Conservation (phyloP, 2,329 filamentous ascomycete species). For the Curvularia hawaiiensis region DNA sequence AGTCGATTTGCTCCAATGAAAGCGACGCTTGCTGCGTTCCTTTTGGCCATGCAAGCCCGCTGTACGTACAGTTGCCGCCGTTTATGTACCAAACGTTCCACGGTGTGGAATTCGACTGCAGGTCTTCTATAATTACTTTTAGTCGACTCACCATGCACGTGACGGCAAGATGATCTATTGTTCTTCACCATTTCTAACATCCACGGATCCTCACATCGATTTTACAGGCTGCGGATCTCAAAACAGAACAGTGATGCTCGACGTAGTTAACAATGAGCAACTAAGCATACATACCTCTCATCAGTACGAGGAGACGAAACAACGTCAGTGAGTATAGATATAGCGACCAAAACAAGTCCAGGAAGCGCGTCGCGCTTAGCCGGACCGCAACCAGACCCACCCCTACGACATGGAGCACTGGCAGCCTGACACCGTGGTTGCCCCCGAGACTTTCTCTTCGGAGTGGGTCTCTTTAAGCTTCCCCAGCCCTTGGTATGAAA, state of each 20-base stretch:
- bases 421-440: not conserved
- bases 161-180: not conserved
- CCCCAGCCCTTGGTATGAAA: not conserved
- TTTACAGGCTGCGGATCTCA: too few species aligned
- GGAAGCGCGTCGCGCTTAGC: not conserved
- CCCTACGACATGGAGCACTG: not conserved
- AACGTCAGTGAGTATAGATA: not conserved
- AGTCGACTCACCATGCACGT: not conserved
- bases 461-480: slow-evolving; percentile 7
- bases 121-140: not conserved
- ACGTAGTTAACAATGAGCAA: not conserved
- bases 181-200: not conserved
- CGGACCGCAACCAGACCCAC: not conserved
- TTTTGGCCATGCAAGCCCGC: not conserved
- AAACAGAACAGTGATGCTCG: too few species aligned
- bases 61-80: not conserved
- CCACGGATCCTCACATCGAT: too few species aligned
- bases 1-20: not conserved
- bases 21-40: not conserved
- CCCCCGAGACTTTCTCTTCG: not conserved
- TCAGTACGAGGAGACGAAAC: not conserved
- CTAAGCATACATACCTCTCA: not conserved
- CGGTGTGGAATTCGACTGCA: not conserved
- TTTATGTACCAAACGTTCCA: not conserved
- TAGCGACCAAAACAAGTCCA: not conserved